A percentile compares a stretch with the other conserved stretches of the same genome.
phyloP scores from a whole-genome alignment of 176 grass and related monocot species.

The Cymbopogon citratus region DNA sequence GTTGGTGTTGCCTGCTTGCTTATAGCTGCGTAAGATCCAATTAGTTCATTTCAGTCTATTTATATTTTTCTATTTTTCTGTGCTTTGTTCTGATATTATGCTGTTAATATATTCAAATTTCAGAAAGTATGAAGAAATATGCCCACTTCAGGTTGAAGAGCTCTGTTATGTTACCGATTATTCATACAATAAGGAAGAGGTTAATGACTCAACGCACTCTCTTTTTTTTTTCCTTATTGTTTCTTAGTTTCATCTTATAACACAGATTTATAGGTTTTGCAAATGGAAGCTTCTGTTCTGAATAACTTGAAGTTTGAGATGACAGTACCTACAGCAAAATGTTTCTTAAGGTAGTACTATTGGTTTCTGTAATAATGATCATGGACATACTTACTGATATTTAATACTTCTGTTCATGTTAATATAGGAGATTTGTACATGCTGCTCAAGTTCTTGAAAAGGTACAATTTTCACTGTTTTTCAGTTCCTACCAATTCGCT shows the following conservation, averaged over 20 bases:
- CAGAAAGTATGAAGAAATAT: slow-evolving; percentile 98
- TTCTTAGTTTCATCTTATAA: slow-evolving; percentile 18
- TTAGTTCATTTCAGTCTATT: neutral
- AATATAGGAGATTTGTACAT: slow-evolving; percentile 55
- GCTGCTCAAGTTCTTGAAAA: slow-evolving; percentile 65
- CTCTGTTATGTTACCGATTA: slow-evolving; percentile 94
- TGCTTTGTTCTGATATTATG: slow-evolving; percentile 10
- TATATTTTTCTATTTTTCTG: neutral
- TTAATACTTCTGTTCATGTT: slow-evolving; percentile 3
- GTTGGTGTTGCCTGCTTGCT: slow-evolving; percentile 87
- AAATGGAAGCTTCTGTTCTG: slow-evolving; percentile 85
- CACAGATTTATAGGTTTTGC: slow-evolving; percentile 46
- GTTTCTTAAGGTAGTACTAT: slow-evolving; percentile 68
- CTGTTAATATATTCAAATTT: slow-evolving; percentile 21
- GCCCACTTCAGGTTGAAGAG: slow-evolving; percentile 76
- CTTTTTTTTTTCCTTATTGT: neutral
- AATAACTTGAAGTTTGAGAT: slow-evolving; percentile 82
- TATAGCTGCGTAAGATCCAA: slow-evolving; percentile 82
- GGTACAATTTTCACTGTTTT: slow-evolving; percentile 44
- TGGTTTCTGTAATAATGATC: neutral
- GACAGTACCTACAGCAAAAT: slow-evolving; percentile 70
- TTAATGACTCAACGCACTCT: neutral
- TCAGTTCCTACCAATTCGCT: neutral
- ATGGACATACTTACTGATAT: neutral
- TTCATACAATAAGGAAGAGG: slow-evolving; percentile 82